Evolutionary conservation across 768 basidiomycete species (phyloP), one percentile per base, ranked within the genome.

Genomic region (Mycena sanguinolenta): DNA sequence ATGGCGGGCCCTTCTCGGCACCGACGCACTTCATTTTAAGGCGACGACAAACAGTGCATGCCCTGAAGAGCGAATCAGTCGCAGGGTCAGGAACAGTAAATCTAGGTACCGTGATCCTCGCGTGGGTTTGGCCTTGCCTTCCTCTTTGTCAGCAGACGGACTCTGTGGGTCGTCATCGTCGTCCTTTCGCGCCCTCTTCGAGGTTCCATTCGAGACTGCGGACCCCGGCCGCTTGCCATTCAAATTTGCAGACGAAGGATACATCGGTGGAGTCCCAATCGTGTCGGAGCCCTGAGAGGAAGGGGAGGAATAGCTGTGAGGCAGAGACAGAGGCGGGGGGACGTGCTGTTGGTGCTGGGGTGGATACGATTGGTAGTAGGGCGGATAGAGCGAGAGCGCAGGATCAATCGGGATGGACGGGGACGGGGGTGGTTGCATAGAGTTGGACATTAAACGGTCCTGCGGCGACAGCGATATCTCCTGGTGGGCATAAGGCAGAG

Each of bases 21-120:
- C 93, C 94, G 10, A 95, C 93, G 67, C 95, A 96, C 77, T 95
- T 96, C 95, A 95, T 96, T 82, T 96, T 97, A 36, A 96, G 86
- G 28, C 95, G 91, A 25, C 96, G 89, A 79, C 96, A 97, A 14
- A 96, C 94, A 0, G 94, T 95, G 72, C 96, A 98, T 0, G 96
- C 96, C 54, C 96, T 96, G 75, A 16, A 54, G 65, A 19, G 27
- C 6, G 49, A 61, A 65, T 67, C n/a, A 30, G 67, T 78, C 58
- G 78, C 28, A 60, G 64, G 65, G 28, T 53, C 38, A 34, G 4
- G 19, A 34, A 46, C 39, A 62, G 49, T 44, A 53, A 70, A 59
- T 23, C 17, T 13, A 79, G 85, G 65, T 67, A 95, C 94, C 94
- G 86, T 58, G 94, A 93, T n/a, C 95, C 95, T 21, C 95, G 84